Percentiles rank a stretch among this genome's conserved stretches.
Evolutionary conservation across 2,329 filamentous ascomycete species (phyloP).

Genomic region (Chrysoporthe austroafricana): DNA sequence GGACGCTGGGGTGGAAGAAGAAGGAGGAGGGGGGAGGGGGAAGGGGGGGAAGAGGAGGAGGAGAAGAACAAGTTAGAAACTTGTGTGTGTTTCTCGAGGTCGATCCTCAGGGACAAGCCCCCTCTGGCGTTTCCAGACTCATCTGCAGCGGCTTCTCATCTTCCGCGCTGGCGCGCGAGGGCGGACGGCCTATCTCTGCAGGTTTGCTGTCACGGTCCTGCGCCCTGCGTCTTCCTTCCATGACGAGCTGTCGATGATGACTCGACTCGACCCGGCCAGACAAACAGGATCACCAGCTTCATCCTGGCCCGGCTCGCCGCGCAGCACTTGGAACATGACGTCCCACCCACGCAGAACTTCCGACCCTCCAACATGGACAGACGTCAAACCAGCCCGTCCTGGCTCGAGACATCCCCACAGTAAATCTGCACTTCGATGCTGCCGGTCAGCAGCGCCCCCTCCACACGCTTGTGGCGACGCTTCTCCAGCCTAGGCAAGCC

Average conservation of each 20-base stretch:
- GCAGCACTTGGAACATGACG: background rate
- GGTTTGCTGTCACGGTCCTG: background rate
- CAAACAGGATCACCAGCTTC: too few species aligned
- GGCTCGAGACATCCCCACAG: conserved; percentile 12
- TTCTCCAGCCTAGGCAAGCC: background rate
- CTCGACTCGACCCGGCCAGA: background rate
- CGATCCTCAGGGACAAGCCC: background rate
- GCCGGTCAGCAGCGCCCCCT: conserved; percentile 5
- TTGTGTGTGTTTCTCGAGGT: background rate
- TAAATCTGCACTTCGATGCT: conserved; percentile 13
- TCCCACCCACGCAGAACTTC: conserved; percentile 1
- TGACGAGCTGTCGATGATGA: background rate
- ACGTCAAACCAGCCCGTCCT: background rate
- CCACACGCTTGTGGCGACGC: background rate
- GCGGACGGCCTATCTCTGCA: background rate
- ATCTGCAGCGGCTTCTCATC: background rate
- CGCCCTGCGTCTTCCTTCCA: background rate
- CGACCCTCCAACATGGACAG: conserved; percentile 3
- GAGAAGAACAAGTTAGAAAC: background rate
- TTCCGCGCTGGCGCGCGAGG: background rate
- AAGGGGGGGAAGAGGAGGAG: background rate
- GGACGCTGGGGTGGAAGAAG: background rate
- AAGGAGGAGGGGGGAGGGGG: background rate
- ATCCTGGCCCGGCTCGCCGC: background rate
- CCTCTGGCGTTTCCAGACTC: background rate